Conservation (phyloP, 306 rosid genomes). For the Sicyos edulis region DNA sequence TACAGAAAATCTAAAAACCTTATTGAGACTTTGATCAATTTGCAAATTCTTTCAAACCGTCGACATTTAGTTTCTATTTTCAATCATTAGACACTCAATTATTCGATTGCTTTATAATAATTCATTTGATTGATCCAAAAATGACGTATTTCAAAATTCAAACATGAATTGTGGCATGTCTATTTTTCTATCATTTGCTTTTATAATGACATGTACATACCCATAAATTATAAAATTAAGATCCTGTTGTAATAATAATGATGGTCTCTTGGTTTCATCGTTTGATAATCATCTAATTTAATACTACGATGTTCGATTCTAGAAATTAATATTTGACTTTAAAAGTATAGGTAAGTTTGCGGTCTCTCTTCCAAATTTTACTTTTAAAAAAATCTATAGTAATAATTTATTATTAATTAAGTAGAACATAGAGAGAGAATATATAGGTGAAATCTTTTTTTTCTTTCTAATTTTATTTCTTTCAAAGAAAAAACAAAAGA, state of each 20-base stretch:
- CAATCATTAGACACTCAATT: not conserved
- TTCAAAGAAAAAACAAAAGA: not conserved
- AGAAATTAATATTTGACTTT: no score
- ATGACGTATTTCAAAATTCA: not conserved
- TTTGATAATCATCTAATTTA: no score
- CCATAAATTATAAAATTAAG: not conserved
- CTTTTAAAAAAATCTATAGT: no score
- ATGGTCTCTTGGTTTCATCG: no score
- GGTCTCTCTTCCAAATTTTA: no score
- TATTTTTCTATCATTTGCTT: not conserved
- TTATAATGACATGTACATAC: not conserved
- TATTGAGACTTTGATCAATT: not conserved
- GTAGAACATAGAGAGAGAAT: no score
- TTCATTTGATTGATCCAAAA: not conserved
- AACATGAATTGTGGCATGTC: not conserved
- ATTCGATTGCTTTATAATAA: not conserved
- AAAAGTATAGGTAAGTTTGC: no score
- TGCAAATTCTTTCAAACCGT: not conserved
- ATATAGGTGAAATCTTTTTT: no score
- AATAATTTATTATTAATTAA: no score
- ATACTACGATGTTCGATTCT: no score
- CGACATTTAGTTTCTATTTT: not conserved
- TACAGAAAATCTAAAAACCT: slow-evolving; percentile 9
- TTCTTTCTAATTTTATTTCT: no score
- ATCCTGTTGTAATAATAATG: no score